Evolutionary conservation across 768 basidiomycete genomes (phyloP).

Genomic region (Termitomyces sp.): DNA sequence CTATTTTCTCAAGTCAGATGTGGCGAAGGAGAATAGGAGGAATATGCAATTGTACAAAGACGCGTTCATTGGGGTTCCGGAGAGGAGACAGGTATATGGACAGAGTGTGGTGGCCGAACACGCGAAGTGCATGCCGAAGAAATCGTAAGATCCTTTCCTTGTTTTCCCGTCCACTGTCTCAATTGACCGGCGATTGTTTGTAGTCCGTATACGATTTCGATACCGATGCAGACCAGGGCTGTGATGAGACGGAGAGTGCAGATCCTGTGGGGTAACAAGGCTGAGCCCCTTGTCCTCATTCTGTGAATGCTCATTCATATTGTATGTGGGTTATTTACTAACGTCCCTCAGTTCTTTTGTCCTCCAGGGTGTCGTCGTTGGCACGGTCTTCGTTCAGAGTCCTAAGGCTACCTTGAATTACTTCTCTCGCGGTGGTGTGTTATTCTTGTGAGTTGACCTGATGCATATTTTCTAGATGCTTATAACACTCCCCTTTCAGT

Average conservation of each 20-base stretch:
- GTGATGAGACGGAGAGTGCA: constrained; percentile 34
- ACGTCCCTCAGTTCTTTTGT: constrained; percentile 38
- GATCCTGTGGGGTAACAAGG: constrained; percentile 27
- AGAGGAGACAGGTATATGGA: constrained; percentile 34
- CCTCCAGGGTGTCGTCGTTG: constrained; percentile 46
- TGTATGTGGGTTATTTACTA: neutral
- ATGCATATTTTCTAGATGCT: neutral
- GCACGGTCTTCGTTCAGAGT: constrained; percentile 58
- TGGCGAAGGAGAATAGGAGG: constrained; percentile 28
- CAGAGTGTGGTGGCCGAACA: constrained; percentile 46
- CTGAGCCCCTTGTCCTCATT: constrained; percentile 22
- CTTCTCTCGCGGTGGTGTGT: constrained; percentile 72
- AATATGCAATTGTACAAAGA: constrained; percentile 45
- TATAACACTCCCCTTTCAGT: constrained; percentile 21
- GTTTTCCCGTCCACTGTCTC: neutral
- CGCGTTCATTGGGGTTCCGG: constrained; percentile 37
- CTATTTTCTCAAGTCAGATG: constrained; percentile 25
- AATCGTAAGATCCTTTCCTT: constrained; percentile 15
- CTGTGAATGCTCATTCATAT: constrained; percentile 17
- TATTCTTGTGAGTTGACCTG: constrained; percentile 56
- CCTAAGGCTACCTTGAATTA: constrained; percentile 51
- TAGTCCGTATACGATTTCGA: constrained; percentile 31
- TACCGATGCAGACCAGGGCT: constrained; percentile 30
- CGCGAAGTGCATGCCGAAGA: constrained; percentile 34
- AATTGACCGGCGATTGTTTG: neutral